Conservation (phyloP, 495 filamentous ascomycete species). For the Apiosordaria backusii region DNA sequence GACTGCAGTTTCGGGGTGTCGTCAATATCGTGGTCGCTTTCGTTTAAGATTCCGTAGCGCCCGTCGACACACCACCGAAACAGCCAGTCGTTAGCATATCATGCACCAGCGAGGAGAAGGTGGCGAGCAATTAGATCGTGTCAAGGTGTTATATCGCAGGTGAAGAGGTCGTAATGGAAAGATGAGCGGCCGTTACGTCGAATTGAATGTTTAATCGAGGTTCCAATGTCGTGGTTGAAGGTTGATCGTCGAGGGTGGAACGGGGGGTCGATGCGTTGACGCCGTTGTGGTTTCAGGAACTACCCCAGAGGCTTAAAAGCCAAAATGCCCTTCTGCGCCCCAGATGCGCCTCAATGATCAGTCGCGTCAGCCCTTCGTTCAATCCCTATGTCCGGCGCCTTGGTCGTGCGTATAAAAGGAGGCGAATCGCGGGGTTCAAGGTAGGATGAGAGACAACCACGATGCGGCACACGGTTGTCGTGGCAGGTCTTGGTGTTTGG, state of each 20-base stretch:
- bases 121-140: background rate
- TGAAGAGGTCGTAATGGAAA: background rate
- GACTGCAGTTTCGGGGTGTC: background rate
- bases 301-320: background rate
- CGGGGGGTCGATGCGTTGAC: background rate
- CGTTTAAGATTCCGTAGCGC: background rate
- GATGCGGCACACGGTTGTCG: background rate
- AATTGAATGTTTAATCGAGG: background rate
- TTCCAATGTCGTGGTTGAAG: background rate
- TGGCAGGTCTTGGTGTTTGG: background rate
- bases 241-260: background rate
- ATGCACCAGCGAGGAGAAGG: background rate
- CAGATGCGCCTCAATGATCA: slow-evolving; percentile 6
- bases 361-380: background rate
- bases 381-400: background rate
- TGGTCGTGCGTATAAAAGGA: background rate
- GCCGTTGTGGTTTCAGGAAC: too few relatives aligned
- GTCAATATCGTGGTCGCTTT: background rate
- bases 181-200: background rate
- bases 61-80: background rate
- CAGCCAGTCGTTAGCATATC: background rate
- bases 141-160: background rate
- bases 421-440: slow-evolving; percentile 4
- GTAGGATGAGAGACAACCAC: background rate
- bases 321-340: slow-evolving; percentile 10